Evolutionary conservation across 352 stramenopile species (phyloP).

Genomic region (Sclerospora graminicola): DNA sequence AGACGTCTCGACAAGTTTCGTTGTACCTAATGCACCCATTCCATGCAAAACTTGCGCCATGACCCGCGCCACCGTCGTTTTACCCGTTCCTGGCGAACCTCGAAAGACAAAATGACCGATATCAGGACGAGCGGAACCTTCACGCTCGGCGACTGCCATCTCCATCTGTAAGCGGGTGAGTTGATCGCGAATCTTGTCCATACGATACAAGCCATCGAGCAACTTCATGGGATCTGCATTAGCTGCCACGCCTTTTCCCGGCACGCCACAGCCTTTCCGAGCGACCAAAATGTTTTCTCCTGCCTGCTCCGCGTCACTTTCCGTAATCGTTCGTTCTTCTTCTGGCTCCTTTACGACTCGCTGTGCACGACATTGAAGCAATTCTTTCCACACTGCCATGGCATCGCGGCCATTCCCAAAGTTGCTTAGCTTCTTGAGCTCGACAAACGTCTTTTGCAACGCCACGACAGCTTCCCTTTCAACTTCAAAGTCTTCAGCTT

Average conservation of each 20-base stretch:
- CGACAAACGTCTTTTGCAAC: conserved; percentile 43
- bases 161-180: conserved; percentile 38
- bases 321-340: conserved; percentile 35
- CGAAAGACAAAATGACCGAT: conserved; percentile 85
- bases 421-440: conserved; percentile 61
- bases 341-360: conserved; percentile 38
- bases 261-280: conserved; percentile 11
- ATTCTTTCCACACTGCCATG: conserved; percentile 51
- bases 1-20: conserved; percentile 87
- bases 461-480: conserved; percentile 50
- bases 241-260: conserved; percentile 29
- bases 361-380: conserved; percentile 29
- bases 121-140: conserved; percentile 43
- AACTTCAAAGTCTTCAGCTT: conserved; percentile 64
- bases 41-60: conserved; percentile 91
- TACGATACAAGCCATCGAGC: conserved; percentile 49
- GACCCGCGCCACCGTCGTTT: conserved; percentile 85
- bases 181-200: conserved; percentile 47
- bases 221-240: conserved; percentile 40
- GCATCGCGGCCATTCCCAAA: conserved; percentile 88
- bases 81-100: conserved; percentile 82
- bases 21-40: conserved; percentile 85
- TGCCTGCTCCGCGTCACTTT: conserved; percentile 33
- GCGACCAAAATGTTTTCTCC: conserved; percentile 21
- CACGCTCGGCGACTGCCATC: conserved; percentile 49